A percentile compares a stretch with the other conserved stretches of the same genome.
phyloP scores from a whole-genome alignment of 352 stramenopile genomes.

The Globisporangium parvum region DNA sequence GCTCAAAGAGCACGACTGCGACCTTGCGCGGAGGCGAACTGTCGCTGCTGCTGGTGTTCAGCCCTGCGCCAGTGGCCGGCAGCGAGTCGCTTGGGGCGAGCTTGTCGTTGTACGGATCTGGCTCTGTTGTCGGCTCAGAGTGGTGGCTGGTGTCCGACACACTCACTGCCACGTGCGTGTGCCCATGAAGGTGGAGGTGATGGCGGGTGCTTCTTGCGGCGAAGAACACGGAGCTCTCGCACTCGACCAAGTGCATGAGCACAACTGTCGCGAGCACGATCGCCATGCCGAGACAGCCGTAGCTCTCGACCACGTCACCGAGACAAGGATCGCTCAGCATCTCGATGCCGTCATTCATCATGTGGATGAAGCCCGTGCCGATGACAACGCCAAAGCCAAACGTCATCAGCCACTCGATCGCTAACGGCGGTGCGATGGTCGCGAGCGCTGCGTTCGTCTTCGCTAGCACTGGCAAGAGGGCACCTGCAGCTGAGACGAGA shows the following conservation, averaged over 20 bases:
- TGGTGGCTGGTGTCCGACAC: background rate
- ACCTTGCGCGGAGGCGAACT: constrained; percentile 22
- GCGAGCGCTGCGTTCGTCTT: constrained; percentile 32
- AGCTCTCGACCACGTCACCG: constrained; percentile 36
- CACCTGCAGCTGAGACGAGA: constrained; percentile 32
- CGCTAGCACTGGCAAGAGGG: constrained; percentile 29
- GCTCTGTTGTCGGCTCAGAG: constrained; percentile 15
- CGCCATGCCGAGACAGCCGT: constrained; percentile 42
- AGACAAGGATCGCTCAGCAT: constrained; percentile 57
- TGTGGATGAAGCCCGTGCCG: constrained; percentile 66
- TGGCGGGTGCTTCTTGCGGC: constrained; percentile 17
- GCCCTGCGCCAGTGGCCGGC: constrained; percentile 5
- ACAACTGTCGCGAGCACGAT: constrained; percentile 58
- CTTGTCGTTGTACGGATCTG: constrained; percentile 1
- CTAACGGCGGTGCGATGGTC: constrained; percentile 25
- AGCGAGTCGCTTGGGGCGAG: background rate
- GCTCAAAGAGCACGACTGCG: constrained; percentile 43
- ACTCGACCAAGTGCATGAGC: constrained; percentile 67
- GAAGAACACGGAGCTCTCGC: constrained; percentile 53
- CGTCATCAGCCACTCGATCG: constrained; percentile 43
- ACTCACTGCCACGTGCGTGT: constrained; percentile 20
- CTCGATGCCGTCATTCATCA: constrained; percentile 54
- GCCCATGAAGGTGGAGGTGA: constrained; percentile 18
- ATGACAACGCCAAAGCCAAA: constrained; percentile 69
- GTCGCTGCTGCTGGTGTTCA: constrained; percentile 12